Percentiles rank a stretch among this genome's conserved stretches.
These are phyloP conservation scores for Fraxinus nigra DNA, from an alignment of 305 asterid species.

Conservation along the genomic window DNA sequence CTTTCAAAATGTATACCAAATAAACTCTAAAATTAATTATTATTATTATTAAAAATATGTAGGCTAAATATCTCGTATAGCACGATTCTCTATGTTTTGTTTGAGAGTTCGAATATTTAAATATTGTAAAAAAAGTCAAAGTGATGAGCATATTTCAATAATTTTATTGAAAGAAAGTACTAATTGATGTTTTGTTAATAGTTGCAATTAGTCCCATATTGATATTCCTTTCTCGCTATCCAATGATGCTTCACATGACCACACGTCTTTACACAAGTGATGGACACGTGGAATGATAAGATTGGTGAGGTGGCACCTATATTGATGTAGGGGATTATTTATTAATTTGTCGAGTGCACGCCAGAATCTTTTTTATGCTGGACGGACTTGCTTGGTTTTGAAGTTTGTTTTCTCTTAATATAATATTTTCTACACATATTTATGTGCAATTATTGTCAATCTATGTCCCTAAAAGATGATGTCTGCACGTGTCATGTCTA, in stretches of 20 bases:
- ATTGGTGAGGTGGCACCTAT: slow-evolving; percentile 30
- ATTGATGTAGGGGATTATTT: slow-evolving; percentile 19
- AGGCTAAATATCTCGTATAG: neutral
- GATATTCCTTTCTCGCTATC: slow-evolving; percentile 29
- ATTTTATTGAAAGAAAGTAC: neutral
- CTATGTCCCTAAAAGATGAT: slow-evolving; percentile 14
- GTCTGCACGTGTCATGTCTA: slow-evolving; percentile 35
- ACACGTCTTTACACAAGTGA: slow-evolving; percentile 36
- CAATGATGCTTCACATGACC: slow-evolving; percentile 44
- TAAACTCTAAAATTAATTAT: too few relatives aligned
- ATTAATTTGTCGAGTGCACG: slow-evolving; percentile 33
- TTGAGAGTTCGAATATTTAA: neutral
- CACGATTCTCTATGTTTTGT: neutral
- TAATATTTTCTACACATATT: slow-evolving; percentile 9
- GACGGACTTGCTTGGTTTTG: slow-evolving; percentile 36
- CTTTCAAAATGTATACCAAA: too few relatives aligned
- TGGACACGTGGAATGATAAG: slow-evolving; percentile 24
- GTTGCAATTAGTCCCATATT: slow-evolving; percentile 19
- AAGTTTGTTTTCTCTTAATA: slow-evolving; percentile 30
- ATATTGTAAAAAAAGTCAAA: neutral
- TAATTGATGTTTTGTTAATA: neutral
- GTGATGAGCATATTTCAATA: neutral
- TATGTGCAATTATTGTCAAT: slow-evolving; percentile 13
- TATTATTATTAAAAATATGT: too few relatives aligned
- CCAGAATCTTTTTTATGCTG: slow-evolving; percentile 30